These are phyloP conservation scores for Ilyonectria robusta DNA, from an alignment of 2,329 filamentous ascomycete species.

Conservation along the genomic window DNA sequence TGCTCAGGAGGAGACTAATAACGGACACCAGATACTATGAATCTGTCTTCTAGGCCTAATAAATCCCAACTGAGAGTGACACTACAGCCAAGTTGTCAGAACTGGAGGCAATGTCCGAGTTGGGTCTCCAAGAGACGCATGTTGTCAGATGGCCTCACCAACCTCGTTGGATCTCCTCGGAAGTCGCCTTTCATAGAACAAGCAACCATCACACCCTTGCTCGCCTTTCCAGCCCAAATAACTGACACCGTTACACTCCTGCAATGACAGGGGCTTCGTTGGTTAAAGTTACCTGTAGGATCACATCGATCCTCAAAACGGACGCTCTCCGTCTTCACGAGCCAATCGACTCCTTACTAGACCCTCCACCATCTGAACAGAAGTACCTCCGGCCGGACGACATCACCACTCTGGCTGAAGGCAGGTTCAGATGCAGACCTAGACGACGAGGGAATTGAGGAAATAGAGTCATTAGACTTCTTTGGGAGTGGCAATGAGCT, in stretches of 20 bases:
- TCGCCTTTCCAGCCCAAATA: not conserved
- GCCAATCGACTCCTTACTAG: slow-evolving; percentile 5
- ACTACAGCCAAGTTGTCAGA: not conserved
- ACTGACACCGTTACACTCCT: slow-evolving; percentile 1
- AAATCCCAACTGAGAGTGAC: not conserved
- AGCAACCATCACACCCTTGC: slow-evolving; percentile 13
- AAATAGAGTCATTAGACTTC: not conserved
- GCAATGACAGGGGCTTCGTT: slow-evolving; percentile 3
- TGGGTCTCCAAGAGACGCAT: not conserved
- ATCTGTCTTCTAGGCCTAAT: not conserved
- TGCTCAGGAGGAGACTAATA: not conserved
- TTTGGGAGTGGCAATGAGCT: slow-evolving; percentile 1
- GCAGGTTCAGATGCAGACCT: not conserved
- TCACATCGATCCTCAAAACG: slow-evolving; percentile 19
- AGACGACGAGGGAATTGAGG: not conserved
- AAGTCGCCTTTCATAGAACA: slow-evolving; percentile 14
- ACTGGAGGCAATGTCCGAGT: not conserved
- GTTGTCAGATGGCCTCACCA: not conserved
- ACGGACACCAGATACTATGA: not conserved
- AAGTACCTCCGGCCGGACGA: slow-evolving; percentile 12
- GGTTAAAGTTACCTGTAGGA: slow-evolving; percentile 10
- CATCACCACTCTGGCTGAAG: slow-evolving; percentile 1
- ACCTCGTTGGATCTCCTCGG: not conserved
- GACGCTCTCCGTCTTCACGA: slow-evolving; percentile 7
- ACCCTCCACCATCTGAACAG: slow-evolving; percentile 16